A percentile compares a stretch with the other conserved stretches of the same genome.
Conservation (phyloP, 306 rosid species). For the Castanospermum australe region DNA sequence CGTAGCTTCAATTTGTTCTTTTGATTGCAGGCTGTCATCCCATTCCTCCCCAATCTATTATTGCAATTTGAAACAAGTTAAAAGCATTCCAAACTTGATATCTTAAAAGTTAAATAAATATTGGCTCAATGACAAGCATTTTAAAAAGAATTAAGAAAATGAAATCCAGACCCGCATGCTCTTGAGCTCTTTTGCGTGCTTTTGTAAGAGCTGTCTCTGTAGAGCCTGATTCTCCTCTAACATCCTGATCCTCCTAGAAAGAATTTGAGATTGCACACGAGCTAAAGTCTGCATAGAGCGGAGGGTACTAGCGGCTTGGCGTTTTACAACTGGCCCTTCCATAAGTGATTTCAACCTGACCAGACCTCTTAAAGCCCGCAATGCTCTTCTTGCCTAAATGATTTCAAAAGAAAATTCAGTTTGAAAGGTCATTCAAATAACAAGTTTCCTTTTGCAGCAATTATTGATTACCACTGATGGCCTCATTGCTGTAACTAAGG, state of each 20-base stretch:
- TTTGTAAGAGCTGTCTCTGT: constrained; percentile 87
- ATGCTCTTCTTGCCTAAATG: constrained; percentile 85
- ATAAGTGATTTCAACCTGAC: constrained; percentile 83
- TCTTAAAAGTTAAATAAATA: constrained; percentile 13
- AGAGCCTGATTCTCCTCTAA: constrained; percentile 95
- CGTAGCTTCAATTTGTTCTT: constrained; percentile 91
- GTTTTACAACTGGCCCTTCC: constrained; percentile 87
- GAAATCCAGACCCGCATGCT: constrained; percentile 64
- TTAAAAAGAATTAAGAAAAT: constrained; percentile 20
- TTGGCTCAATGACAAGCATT: not conserved
- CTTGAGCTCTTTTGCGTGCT: constrained; percentile 90
- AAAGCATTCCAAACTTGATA: constrained; percentile 15
- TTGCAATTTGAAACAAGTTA: constrained; percentile 27
- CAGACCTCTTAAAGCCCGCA: constrained; percentile 88
- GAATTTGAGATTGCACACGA: constrained; percentile 94
- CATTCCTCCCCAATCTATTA: constrained; percentile 93
- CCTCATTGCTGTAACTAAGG: not conserved
- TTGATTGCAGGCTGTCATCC: constrained; percentile 96
- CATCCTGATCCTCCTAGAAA: constrained; percentile 86
- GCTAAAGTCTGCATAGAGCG: constrained; percentile 93
- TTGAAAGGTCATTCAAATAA: constrained; percentile 16
- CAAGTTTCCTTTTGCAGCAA: not conserved
- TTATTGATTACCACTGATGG: not conserved
- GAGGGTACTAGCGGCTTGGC: constrained; percentile 87
- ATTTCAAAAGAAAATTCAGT: constrained; percentile 18